Base-by-base conservation (phyloP, 164 flowering plant genomes). In the Macadamia tetraphylla region DNA sequence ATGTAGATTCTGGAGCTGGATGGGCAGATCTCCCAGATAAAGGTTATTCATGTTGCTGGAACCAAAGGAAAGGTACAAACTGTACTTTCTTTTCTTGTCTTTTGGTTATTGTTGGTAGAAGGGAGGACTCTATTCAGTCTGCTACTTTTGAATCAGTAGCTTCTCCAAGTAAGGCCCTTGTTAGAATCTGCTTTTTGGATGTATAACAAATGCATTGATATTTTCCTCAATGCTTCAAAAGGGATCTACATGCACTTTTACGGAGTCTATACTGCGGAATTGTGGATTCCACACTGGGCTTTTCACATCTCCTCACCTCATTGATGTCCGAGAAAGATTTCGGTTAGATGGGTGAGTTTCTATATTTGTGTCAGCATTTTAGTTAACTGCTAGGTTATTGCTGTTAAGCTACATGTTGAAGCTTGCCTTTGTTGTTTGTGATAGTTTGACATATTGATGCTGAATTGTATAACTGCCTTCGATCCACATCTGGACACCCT, bases 241-340 rank as follows among this genome's bases (percentile, higher is more conserved):
- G 99, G 99, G 99, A 64, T 95, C 99, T n/a, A 95, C 99, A 32
- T 95, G 98, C 75, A 81, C 90, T 10, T 92, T 92, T 76, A 65
- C 87, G 0, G 99, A 95, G 74, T 89, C 97, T 46, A 95, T 95
- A 70, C 73, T 95, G 46, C 92, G 98, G 29, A 80, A 87, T 73
- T 95, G 92, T 85, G 99, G 99, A 18, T 90, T 95, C 74, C 91
- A 52, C 65, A 95, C 99, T 43, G 98, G 99, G 23, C 91, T 95
- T 71, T 92, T 95, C 81, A 95, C 98, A 10, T 90, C 98, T 75
- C 99, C 99, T 69, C 99, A 90, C 78, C 90, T 95, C 75, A 92
- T 95, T 78, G 99, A 95, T 76, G 79, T 95, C 48, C 83, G 98
- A 57, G 99, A 95, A 80, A 87, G 99, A 79, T 92, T 95, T 76